phyloP scores from a whole-genome alignment of 83 land plant species.

The Picea abies region DNA sequence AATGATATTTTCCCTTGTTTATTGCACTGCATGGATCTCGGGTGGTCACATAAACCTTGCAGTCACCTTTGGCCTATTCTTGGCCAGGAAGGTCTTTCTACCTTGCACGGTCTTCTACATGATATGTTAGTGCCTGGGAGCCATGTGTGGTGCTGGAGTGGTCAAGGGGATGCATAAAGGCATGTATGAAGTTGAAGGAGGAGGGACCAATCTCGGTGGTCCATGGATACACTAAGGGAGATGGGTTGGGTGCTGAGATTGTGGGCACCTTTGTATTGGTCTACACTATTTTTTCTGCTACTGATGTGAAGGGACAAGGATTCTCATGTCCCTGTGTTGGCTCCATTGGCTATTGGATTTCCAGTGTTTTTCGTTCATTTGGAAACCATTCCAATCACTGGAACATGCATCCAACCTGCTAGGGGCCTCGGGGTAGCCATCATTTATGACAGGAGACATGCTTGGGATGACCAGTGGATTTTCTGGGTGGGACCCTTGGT shows the following conservation, averaged over 20 bases:
- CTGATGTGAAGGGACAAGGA: constrained; percentile 57
- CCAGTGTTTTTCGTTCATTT: background rate
- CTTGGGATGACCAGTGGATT: constrained; percentile 29
- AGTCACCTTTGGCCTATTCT: constrained; percentile 49
- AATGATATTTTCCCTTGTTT: constrained; percentile 15
- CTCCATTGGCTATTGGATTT: background rate
- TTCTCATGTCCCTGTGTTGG: constrained; percentile 51
- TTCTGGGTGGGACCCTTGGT: constrained; percentile 39
- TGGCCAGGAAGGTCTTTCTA: constrained; percentile 55
- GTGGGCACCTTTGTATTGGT: constrained; percentile 40
- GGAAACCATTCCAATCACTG: background rate
- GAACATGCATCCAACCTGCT: too few relatives aligned
- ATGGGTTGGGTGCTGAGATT: constrained; percentile 48
- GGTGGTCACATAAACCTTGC: constrained; percentile 57
- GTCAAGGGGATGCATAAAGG: constrained; percentile 49
- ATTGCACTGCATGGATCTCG: constrained; percentile 17
- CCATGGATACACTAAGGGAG: constrained; percentile 53
- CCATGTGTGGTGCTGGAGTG: constrained; percentile 53
- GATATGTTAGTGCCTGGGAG: constrained; percentile 46
- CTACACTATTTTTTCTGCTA: constrained; percentile 51
- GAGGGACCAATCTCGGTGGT: constrained; percentile 37
- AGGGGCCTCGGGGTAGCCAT: too few relatives aligned
- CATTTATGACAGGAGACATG: too few relatives aligned
- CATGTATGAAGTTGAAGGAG: constrained; percentile 26
- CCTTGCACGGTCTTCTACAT: constrained; percentile 51